phyloP scores from a whole-genome alignment of 148 eudicot species.

The Silene uniflora region DNA sequence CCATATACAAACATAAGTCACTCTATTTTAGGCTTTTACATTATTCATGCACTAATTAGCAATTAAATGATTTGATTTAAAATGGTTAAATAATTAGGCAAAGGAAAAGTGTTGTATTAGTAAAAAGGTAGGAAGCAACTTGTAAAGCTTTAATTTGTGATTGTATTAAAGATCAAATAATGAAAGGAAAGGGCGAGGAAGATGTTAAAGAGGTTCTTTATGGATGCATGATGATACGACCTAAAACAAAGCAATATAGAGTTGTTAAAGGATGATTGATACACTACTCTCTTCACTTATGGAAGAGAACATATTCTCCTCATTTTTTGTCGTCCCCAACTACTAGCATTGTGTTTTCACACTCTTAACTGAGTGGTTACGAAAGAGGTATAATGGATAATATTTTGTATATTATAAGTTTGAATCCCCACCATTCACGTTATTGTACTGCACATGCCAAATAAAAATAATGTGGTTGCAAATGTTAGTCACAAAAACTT shows the following conservation, averaged over 20 bases:
- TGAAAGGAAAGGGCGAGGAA: conserved; percentile 10
- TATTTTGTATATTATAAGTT: no score
- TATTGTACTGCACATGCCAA: no score
- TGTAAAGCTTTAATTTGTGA: conserved; percentile 3
- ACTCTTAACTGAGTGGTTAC: no score
- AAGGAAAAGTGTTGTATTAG: not conserved
- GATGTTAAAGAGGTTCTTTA: conserved; percentile 22
- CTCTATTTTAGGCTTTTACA: no score
- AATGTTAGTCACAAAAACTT: no score
- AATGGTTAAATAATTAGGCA: conserved; percentile 3
- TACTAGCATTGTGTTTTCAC: not conserved
- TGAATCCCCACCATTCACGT: no score
- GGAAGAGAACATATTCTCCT: not conserved
- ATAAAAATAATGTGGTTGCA: no score
- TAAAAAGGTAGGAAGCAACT: conserved; percentile 8
- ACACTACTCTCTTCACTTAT: not conserved
- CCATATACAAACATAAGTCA: no score
- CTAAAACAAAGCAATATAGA: conserved; percentile 1
- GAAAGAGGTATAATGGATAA: no score
- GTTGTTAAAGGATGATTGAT: not conserved
- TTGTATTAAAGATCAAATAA: conserved; percentile 17
- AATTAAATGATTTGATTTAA: not conserved
- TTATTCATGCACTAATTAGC: not conserved
- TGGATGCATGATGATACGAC: conserved; percentile 31
- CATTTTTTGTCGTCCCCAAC: not conserved